Evolutionary conservation across 2,329 filamentous ascomycete species (phyloP).

Genomic region (Leptographium radiaticola): DNA sequence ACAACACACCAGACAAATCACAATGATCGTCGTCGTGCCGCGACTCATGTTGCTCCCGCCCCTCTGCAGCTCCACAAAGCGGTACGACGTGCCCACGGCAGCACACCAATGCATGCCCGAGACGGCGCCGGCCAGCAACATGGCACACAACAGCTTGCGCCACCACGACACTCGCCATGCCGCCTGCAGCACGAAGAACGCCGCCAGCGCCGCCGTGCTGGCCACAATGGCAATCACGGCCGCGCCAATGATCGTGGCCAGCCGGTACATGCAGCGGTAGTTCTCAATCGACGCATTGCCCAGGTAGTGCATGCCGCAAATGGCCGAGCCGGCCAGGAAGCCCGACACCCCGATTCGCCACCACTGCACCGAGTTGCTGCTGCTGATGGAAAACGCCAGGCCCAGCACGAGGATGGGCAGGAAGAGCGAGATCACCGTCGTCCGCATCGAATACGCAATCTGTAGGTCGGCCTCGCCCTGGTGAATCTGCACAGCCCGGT

Average conservation of each 20-base stretch:
- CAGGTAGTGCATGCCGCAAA: slow-evolving; percentile 79
- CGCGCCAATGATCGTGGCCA: slow-evolving; percentile 51
- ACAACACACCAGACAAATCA: slow-evolving; percentile 51
- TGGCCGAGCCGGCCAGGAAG: slow-evolving; percentile 56
- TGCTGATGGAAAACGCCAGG: slow-evolving; percentile 57
- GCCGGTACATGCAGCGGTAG: slow-evolving; percentile 52
- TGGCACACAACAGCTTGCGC: slow-evolving; percentile 55
- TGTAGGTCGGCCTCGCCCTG: slow-evolving; percentile 50
- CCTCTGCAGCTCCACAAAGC: slow-evolving; percentile 33
- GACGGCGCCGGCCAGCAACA: slow-evolving; percentile 58
- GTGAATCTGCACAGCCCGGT: slow-evolving; percentile 61
- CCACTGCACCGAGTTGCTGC: slow-evolving; percentile 42
- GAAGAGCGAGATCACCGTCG: slow-evolving; percentile 67
- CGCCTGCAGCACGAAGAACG: slow-evolving; percentile 67
- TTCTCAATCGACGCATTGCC: slow-evolving; percentile 75
- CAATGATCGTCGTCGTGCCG: slow-evolving; percentile 57
- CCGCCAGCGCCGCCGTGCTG: slow-evolving; percentile 53
- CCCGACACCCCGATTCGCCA: slow-evolving; percentile 51
- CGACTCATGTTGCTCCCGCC: slow-evolving; percentile 23
- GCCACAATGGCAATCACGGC: slow-evolving; percentile 60
- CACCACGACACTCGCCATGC: slow-evolving; percentile 70
- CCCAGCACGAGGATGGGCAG: slow-evolving; percentile 65
- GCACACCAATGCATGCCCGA: slow-evolving; percentile 85
- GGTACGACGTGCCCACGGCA: slow-evolving; percentile 56
- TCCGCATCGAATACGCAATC: slow-evolving; percentile 58